Conservation (phyloP, 495 filamentous ascomycete species). For the Neurospora sp. region DNA sequence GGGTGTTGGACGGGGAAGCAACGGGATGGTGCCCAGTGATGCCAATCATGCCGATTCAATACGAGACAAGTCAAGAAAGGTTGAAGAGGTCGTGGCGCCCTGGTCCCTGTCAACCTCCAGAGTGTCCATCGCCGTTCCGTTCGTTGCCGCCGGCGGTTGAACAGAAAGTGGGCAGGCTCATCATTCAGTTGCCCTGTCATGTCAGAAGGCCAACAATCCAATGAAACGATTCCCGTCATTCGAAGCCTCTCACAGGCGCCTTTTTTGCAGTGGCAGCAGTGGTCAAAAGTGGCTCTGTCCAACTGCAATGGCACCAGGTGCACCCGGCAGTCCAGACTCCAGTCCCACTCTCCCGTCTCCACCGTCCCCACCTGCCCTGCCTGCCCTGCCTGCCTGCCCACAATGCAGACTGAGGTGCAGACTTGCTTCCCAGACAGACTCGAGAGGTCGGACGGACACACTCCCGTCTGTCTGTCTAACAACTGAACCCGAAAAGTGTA, state of each 20-base stretch:
- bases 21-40: neutral
- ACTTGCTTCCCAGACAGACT: neutral
- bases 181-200: neutral
- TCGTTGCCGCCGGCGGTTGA: neutral
- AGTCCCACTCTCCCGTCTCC: neutral
- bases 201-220: neutral
- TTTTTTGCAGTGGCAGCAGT: neutral
- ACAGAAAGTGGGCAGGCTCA: neutral
- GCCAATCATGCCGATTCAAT: neutral
- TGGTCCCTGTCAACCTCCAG: neutral
- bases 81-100: neutral
- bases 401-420: neutral
- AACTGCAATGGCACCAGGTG: neutral
- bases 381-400: neutral
- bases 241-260: neutral
- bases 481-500: neutral
- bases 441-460: neutral
- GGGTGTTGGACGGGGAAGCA: neutral
- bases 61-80: neutral
- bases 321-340: neutral
- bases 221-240: neutral
- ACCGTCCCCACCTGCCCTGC: neutral
- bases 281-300: neutral
- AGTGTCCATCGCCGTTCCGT: neutral
- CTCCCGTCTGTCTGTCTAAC: neutral